Base-by-base conservation (phyloP, 1,284 basidiomycete genomes). In the Leccinum fuscescens region DNA sequence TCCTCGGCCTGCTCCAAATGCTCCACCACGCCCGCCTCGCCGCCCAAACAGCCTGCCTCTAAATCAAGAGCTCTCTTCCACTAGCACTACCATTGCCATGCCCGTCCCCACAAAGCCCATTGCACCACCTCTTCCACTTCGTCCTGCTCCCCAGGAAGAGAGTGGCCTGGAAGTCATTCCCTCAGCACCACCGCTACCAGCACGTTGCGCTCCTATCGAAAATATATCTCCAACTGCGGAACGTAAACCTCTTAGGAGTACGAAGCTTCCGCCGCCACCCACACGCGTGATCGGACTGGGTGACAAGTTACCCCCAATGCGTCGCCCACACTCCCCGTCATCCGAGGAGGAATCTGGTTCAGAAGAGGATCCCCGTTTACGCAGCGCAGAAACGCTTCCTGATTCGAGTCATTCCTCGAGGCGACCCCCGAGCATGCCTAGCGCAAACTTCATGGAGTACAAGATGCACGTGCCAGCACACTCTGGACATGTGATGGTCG, bases 371-470 rank as follows among this genome's bases (percentile, higher is more conserved):
- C 68, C 71, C 8, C 78, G 75, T 46, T 48, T 64, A 4, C 74
- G 74, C 11, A 60, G 70, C 8, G 68, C 83, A 0, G 90, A 94
- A 61, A 79, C 85, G 20, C 83, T 93, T 58, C 94, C 94, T 0
- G 94, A 96, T 72, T 82, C 86, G 8, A 93, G 88, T 53, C 83
- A 85, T 52, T 89, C 94, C 1, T 96, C 92, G 24, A 85, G 94
- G 7, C 83, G 89, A 0, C 89, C 90, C 1, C 95, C 95, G 0
- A 66, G 61, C 52, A 67, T 75, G 66, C 74, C 67, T 46, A 80
- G 74, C 52, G 82, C 80, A 66, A 72, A 77, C 42, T 79, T 80
- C 65, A 71, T 79, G 61, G 71, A 81, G 58, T 74, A 74, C 56
- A 79, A 81, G 55, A 80, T 91, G 27, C 80, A 81, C 20, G 79